Evolutionary conservation across 441 rosid species (phyloP).

Genomic region (Jatropha podagrica): DNA sequence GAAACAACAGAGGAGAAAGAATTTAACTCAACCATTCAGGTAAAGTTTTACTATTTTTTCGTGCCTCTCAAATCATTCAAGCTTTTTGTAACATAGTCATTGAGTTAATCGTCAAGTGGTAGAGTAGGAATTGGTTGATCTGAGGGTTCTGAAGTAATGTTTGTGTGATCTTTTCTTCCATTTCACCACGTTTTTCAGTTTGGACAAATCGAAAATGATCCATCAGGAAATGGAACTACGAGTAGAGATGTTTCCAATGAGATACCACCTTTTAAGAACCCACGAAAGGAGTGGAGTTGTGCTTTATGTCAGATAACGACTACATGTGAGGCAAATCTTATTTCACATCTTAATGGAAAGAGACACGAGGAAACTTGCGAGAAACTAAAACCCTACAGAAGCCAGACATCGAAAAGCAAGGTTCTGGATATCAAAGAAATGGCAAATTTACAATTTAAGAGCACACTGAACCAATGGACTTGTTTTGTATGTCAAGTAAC

Average conservation of each 20-base stretch:
- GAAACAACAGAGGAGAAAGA: slow-evolving; percentile 24
- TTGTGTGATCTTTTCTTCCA: too few relatives aligned
- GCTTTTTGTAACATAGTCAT: too few relatives aligned
- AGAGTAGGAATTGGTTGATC: too few relatives aligned
- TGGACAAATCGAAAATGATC: neutral
- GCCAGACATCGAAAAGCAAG: neutral
- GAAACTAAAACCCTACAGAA: neutral
- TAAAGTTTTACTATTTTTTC: neutral
- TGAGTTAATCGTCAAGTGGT: too few relatives aligned
- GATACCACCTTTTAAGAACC: slow-evolving; percentile 7
- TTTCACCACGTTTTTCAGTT: too few relatives aligned
- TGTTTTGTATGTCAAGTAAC: slow-evolving; percentile 29
- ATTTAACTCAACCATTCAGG: slow-evolving; percentile 17
- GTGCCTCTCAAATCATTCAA: neutral
- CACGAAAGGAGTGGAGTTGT: slow-evolving; percentile 31
- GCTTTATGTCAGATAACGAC: slow-evolving; percentile 28
- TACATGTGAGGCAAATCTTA: slow-evolving; percentile 22
- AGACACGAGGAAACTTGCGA: slow-evolving; percentile 18
- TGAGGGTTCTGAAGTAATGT: too few relatives aligned
- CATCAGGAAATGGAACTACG: slow-evolving; percentile 3
- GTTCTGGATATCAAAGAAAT: neutral
- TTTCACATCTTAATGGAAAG: slow-evolving; percentile 30
- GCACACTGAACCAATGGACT: slow-evolving; percentile 20
- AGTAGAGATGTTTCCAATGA: neutral
- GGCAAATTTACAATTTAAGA: neutral